phyloP scores from a whole-genome alignment of 768 basidiomycete species.

The Panus rudis region DNA sequence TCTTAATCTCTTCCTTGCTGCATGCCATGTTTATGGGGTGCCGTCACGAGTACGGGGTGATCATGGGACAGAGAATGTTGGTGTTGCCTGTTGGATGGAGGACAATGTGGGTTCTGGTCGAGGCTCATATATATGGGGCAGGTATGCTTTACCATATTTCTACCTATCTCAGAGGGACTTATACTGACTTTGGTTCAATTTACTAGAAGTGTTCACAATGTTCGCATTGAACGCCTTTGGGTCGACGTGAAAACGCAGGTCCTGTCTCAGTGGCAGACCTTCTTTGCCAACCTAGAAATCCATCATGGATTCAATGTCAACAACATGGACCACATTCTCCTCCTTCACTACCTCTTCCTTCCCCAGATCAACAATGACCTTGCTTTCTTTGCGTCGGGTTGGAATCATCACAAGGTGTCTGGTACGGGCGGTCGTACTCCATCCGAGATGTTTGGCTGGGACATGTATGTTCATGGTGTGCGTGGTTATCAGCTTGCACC shows the following conservation, averaged over 20 bases:
- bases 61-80: constrained; percentile 21
- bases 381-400: constrained; percentile 7
- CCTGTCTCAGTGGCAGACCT: constrained; percentile 16
- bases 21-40: constrained; percentile 19
- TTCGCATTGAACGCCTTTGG: constrained; percentile 21
- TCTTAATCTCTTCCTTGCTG: constrained; percentile 26
- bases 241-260: constrained; percentile 15
- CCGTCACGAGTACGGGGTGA: constrained; percentile 22
- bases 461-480: constrained; percentile 9
- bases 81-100: constrained; percentile 20
- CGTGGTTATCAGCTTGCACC: too few relatives aligned
- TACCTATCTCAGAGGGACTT: too few relatives aligned
- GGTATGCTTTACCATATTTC: constrained; percentile 4
- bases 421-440: constrained; percentile 12
- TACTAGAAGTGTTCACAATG: constrained; percentile 17
- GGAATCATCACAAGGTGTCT: constrained; percentile 17
- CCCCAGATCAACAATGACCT: constrained; percentile 13
- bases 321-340: constrained; percentile 19
- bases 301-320: constrained; percentile 17
- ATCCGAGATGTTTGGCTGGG: constrained; percentile 18
- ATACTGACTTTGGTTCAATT: background rate
- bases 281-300: constrained; percentile 16
- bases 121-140: constrained; percentile 22
- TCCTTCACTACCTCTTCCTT: constrained; percentile 23
- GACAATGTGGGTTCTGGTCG: constrained; percentile 8